These are phyloP conservation scores for Inonotus hispidus DNA, from an alignment of 1,284 basidiomycete genomes.

Conservation along the genomic window DNA sequence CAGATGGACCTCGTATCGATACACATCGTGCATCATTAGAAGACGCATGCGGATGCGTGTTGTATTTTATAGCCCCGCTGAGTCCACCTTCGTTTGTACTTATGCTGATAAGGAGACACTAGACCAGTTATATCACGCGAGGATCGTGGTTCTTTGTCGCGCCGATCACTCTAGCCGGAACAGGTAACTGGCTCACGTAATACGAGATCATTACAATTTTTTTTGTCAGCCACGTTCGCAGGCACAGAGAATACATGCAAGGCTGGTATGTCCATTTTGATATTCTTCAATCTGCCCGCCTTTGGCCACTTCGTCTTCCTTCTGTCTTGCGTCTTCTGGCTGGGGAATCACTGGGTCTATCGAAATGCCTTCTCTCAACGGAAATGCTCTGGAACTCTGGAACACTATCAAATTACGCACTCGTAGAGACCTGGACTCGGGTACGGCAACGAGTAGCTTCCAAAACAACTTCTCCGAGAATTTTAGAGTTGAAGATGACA, in stretches of 20 bases:
- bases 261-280: not conserved
- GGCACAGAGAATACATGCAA: too few relatives aligned
- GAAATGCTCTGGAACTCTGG: not conserved
- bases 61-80: too few relatives aligned
- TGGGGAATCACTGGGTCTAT: not conserved
- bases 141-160: too few relatives aligned
- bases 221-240: too few relatives aligned
- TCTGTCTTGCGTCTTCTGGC: not conserved
- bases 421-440: not conserved
- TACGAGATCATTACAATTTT: too few relatives aligned
- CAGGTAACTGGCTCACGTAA: too few relatives aligned
- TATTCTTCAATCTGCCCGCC: not conserved
- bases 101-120: too few relatives aligned
- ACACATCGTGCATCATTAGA: slow-evolving; percentile 22
- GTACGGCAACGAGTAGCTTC: not conserved
- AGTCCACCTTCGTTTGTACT: too few relatives aligned
- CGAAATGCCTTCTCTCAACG: not conserved
- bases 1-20: not conserved
- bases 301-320: not conserved
- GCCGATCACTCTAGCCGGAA: too few relatives aligned
- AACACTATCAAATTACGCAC: not conserved
- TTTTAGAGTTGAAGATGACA: too few relatives aligned
- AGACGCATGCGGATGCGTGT: too few relatives aligned
- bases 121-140: too few relatives aligned
- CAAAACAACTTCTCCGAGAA: not conserved